phyloP scores from a whole-genome alignment of 2,329 filamentous ascomycete genomes.

The Aspergillus ibericus region DNA sequence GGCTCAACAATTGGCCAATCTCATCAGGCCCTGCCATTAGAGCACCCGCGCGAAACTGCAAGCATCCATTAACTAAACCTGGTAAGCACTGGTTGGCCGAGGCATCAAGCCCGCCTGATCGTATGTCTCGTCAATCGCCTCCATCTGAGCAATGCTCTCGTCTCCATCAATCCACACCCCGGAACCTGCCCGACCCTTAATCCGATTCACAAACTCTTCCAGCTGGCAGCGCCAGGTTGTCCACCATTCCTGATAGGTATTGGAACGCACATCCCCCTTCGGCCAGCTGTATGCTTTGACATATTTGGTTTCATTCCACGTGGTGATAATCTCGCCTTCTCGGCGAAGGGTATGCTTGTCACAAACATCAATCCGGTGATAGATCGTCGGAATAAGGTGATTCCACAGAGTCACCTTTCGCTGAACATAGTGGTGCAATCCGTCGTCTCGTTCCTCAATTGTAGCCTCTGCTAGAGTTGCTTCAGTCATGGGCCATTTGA shows the following conservation, averaged over 20 bases:
- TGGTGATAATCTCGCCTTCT: conserved; percentile 11
- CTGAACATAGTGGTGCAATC: conserved; percentile 2
- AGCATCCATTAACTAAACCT: background rate
- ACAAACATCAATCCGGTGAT: conserved; percentile 13
- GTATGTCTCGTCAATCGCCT: conserved; percentile 51
- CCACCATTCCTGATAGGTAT: conserved; percentile 39
- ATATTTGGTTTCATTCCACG: conserved; percentile 18
- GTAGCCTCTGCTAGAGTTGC: conserved; percentile 16
- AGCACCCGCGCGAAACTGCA: background rate
- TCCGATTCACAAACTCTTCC: conserved; percentile 50
- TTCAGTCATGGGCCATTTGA: conserved; percentile 22
- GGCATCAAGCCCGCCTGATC: conserved; percentile 38
- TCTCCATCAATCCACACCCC: conserved; percentile 45
- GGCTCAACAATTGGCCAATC: background rate
- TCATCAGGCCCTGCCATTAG: background rate
- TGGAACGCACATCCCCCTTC: conserved; percentile 19
- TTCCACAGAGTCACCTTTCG: conserved; percentile 23
- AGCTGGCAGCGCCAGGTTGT: conserved; percentile 50
- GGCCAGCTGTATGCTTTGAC: conserved; percentile 23
- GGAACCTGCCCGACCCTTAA: conserved; percentile 40
- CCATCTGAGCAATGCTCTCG: conserved; percentile 49
- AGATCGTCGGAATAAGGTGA: conserved; percentile 18
- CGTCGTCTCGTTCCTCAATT: background rate
- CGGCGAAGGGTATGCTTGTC: conserved; percentile 7
- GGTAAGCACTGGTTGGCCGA: conserved; percentile 13